Percentiles rank a stretch among this genome's conserved stretches.
phyloP scores from a whole-genome alignment of 257 asterid species.

The Nicotiana undulata region DNA sequence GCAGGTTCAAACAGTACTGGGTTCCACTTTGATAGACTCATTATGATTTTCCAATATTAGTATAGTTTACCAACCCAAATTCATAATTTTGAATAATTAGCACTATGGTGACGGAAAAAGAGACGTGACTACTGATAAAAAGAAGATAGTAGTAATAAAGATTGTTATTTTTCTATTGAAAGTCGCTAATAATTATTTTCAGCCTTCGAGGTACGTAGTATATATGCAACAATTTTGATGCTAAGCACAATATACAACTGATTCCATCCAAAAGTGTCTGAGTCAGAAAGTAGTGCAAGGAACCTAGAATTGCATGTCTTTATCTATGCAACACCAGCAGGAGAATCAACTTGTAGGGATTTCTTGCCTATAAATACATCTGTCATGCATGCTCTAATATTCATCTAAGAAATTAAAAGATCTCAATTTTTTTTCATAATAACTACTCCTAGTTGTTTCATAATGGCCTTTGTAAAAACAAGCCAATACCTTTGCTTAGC shows the following conservation, averaged over 20 bases:
- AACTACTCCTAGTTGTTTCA: neutral
- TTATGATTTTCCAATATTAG: neutral
- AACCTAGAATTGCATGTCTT: constrained; percentile 1
- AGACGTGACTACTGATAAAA: neutral
- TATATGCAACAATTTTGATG: neutral
- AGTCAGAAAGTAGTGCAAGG: constrained; percentile 17
- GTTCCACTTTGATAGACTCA: neutral
- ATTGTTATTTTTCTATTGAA: neutral
- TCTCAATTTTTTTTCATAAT: neutral
- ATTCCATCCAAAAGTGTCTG: neutral
- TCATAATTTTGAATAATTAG: neutral
- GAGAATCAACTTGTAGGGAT: neutral
- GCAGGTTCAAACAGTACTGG: neutral
- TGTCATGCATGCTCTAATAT: neutral
- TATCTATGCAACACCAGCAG: neutral
- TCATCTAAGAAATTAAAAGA: neutral
- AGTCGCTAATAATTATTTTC: neutral
- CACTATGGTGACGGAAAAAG: neutral
- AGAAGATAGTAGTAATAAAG: too few relatives aligned
- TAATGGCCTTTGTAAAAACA: constrained; percentile 9
- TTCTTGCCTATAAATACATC: constrained; percentile 24
- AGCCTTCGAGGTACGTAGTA: neutral
- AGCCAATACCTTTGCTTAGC: constrained; percentile 4
- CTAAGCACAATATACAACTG: neutral
- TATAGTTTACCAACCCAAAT: neutral